Evolutionary conservation across 2,329 filamentous ascomycete species (phyloP), one percentile per base, ranked within the genome.

Genomic region (Botryotinia narcissicola): DNA sequence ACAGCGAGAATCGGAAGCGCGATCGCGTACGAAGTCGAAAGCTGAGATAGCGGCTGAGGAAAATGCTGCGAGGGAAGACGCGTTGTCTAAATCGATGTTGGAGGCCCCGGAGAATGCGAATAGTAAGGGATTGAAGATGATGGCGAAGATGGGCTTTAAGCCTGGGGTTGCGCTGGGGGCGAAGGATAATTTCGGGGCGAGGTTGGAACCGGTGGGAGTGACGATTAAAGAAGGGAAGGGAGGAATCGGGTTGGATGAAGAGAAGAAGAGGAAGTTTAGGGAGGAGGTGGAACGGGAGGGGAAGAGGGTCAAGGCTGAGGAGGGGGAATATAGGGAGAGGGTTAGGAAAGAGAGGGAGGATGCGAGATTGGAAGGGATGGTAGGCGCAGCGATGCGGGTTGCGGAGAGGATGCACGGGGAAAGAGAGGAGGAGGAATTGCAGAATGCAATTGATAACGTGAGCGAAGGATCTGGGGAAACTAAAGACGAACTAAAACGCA

Each of bases 101-200:
- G 88, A 90, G 32, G 81, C 83, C 57, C 82, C 85, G 9, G 82
- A 82, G 25, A 76, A 87, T 25, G 86, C 89, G 68, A 88, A 87
- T 78, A 97, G 91, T 84, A 98, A 98, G 81, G 96, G 95, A 1
- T 89, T 97, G 75, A 90, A 93, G 76, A 98, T 99, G 94, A 97
- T 99, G 95, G 92, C 93, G 35, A 95, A 93, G 82, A 93, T 99
- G 87, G 96, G 96, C 0, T 99, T 97, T 84, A 91, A 90, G 73
- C 85, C 89, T 32, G 94, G 95, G 37, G 90, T 89, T 51, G 87
- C 90, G 0, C 85, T 98, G 4, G 96, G 96, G 1, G 89, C 88
- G 77, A 84, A 86, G n/a, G 83, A 83, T 14, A 82, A 83, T 40
- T 75, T 80, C n/a, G 79, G 78, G 20, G 78, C 79, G 79, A 78